phyloP scores from a whole-genome alignment of 306 rosid species.

The Castanea crenata region DNA sequence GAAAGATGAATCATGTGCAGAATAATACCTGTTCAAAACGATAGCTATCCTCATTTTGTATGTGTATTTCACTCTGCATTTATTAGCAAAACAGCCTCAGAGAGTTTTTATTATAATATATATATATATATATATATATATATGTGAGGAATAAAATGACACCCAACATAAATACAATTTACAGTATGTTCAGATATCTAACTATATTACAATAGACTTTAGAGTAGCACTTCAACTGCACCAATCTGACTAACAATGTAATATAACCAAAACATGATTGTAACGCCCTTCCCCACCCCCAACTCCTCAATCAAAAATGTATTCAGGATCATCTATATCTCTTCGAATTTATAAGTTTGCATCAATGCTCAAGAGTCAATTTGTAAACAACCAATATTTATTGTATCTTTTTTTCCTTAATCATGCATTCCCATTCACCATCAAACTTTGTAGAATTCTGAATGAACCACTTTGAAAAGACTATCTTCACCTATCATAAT shows the following conservation, averaged over 20 bases:
- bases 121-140: no score
- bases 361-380: neutral
- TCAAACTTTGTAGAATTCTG: neutral
- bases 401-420: neutral
- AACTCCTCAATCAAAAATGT: neutral
- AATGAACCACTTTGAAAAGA: neutral
- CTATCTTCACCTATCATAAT: neutral
- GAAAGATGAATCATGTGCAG: conserved; percentile 11
- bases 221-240: neutral
- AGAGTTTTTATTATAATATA: neutral
- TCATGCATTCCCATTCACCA: neutral
- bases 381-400: neutral
- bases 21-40: conserved; percentile 83
- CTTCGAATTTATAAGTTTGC: neutral
- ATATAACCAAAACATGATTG: neutral
- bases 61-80: conserved; percentile 79
- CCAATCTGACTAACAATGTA: neutral
- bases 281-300: neutral
- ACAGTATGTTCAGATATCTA: neutral
- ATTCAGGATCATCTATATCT: neutral
- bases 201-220: neutral
- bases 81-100: conserved; percentile 20
- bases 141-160: neutral
- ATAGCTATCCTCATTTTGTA: conserved; percentile 71
- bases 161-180: neutral